phyloP scores from a whole-genome alignment of 306 rosid species.

The Sicyos baderoa region DNA sequence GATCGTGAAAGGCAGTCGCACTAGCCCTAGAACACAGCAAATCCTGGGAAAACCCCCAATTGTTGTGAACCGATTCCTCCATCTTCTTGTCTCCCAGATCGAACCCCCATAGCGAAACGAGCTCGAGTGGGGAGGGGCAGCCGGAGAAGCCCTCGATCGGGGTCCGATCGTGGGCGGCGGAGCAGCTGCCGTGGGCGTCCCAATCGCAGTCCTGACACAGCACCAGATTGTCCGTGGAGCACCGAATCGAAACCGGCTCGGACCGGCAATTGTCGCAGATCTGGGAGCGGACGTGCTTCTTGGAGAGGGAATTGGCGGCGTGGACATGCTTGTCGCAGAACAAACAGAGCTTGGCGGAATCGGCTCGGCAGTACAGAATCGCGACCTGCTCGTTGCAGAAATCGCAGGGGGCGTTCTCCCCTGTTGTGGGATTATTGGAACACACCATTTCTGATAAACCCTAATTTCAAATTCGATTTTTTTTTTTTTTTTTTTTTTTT shows the following conservation, averaged over 20 bases:
- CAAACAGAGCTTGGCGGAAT: constrained; percentile 62
- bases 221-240: constrained; percentile 47
- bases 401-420: constrained; percentile 40
- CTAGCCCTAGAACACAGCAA: not conserved
- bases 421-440: constrained; percentile 25
- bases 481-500: not conserved
- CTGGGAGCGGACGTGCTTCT: constrained; percentile 51
- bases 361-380: constrained; percentile 54
- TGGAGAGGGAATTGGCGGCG: constrained; percentile 49
- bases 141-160: constrained; percentile 49
- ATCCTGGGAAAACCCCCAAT: no score
- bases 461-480: not conserved
- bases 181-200: constrained; percentile 45
- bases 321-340: constrained; percentile 64
- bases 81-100: constrained; percentile 29
- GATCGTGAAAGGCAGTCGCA: constrained; percentile 30
- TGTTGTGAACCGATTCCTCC: constrained; percentile 14
- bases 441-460: constrained; percentile 32
- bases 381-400: constrained; percentile 46
- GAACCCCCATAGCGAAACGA: constrained; percentile 47
- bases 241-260: constrained; percentile 45
- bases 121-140: constrained; percentile 46
- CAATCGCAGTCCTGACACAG: constrained; percentile 60
- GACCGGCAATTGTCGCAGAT: constrained; percentile 57
- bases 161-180: constrained; percentile 37